Base-by-base conservation (phyloP, 2,329 filamentous ascomycete species). In the Macroventuria anomochaeta region DNA sequence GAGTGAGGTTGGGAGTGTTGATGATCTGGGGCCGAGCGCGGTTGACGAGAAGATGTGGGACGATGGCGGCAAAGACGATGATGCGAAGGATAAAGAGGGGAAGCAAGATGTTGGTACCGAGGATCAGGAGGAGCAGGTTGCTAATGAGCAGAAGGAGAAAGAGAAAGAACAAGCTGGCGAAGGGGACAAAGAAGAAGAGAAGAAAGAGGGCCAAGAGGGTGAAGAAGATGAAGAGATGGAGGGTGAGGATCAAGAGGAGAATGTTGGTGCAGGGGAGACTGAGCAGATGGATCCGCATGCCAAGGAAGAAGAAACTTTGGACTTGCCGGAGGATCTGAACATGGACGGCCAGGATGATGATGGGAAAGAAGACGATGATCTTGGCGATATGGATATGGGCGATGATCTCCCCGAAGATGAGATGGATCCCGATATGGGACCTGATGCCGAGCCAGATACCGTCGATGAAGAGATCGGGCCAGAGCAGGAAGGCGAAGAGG, bases 41-140 rank as follows among this genome's bases (percentile, higher is more conserved):
- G 89, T 97, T 1, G 96, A 99, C 71, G 96, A 99, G 78, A 99
- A 97, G 80, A 92, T 97, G 84, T 99, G 95, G 95, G 93, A 99
- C 75, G 93, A 92, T 32, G 87, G 88, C 38, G 88, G 91, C 36
- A 82, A 88, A 40, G 83, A 93, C 37, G 86, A 93, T 40, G 87
- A 89, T 1, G 89, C 93, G 40, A 95, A 95, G 63, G 89, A 97
- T 37, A 89, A 91, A 67, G 81, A 91, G 68, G 88, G 86, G 5
- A 86, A 92, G 48, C 83, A 78, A 10, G 74, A 73, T 34, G 69
- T 78, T 36, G 79, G 76, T 63, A 84, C 76, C 61, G 80, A 64
- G 75, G 82, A 76, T 20, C 69, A 79, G 25, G 74, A 80, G 20
- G 76, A 80, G 46, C 70, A 78, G 44, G 75, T 76, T 33, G 77